Evolutionary conservation across 1,139 yeast species (phyloP).

Genomic region (Yamadazyma triangularis): DNA sequence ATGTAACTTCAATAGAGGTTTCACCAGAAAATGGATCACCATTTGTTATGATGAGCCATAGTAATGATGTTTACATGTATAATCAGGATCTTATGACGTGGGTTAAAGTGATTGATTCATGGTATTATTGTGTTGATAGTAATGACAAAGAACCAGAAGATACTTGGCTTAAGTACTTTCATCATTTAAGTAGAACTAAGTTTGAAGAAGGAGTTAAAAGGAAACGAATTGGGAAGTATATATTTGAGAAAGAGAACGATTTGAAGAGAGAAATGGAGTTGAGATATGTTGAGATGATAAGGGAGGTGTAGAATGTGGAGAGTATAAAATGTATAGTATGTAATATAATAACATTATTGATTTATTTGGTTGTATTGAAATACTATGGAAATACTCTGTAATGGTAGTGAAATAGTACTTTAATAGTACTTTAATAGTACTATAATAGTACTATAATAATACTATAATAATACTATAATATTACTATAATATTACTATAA

Average conservation of each 20-base stretch:
- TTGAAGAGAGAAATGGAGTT: constrained; percentile 20
- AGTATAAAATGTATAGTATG: no score
- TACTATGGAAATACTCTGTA: no score
- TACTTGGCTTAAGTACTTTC: constrained; percentile 6
- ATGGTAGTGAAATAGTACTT: no score
- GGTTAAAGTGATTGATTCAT: constrained; percentile 45
- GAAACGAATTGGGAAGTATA: constrained; percentile 19
- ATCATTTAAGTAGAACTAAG: constrained; percentile 11
- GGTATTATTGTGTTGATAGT: constrained; percentile 32
- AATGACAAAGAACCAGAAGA: constrained; percentile 1
- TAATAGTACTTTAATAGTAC: no score
- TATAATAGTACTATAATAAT: no score
- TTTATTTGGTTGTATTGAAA: no score
- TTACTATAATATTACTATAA: no score
- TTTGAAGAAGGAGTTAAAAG: constrained; percentile 19
- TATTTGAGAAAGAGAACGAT: constrained; percentile 15
- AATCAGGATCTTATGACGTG: constrained; percentile 38
- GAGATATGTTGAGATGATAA: constrained; percentile 16
- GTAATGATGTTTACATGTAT: constrained; percentile 37
- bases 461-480: no score
- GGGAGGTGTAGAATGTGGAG: no score
- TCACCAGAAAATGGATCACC: constrained; percentile 38
- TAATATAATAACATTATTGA: no score
- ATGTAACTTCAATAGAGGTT: constrained; percentile 27
- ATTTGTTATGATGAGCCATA: constrained; percentile 27